Conservation (phyloP, 345 rosid species). For the Rhodamnia rubescens region DNA sequence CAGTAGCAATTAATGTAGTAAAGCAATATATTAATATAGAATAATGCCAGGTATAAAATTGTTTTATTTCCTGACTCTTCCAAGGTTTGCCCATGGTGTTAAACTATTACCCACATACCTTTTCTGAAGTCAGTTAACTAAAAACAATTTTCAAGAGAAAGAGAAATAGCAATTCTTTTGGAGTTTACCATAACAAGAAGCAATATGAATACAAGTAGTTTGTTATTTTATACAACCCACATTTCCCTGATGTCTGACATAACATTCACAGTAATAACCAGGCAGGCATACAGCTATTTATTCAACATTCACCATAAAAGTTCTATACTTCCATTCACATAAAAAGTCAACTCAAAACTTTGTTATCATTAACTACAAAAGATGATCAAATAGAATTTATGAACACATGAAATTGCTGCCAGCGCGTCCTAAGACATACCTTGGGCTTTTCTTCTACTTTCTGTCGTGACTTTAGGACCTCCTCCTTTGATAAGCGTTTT, state of each 20-base stretch:
- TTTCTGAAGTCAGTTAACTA: not conserved
- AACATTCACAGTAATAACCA: not conserved
- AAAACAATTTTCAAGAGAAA: not conserved
- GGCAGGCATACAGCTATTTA: not conserved
- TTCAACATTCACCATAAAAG: not conserved
- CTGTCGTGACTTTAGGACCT: slow-evolving; percentile 39
- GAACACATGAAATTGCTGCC: not conserved
- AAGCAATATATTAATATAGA: not conserved
- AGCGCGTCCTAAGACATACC: slow-evolving; percentile 22
- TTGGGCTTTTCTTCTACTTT: slow-evolving; percentile 65
- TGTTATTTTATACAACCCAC: not conserved
- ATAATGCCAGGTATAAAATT: not conserved
- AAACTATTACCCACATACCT: not conserved
- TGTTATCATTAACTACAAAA: not conserved
- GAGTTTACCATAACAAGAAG: not conserved
- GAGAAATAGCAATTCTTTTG: not conserved
- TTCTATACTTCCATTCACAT: not conserved
- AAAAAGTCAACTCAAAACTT: not conserved
- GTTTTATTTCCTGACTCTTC: not conserved
- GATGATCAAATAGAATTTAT: not conserved
- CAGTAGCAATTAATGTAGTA: not conserved
- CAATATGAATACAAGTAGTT: not conserved
- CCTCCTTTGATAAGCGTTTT: slow-evolving; percentile 60
- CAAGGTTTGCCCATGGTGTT: not conserved
- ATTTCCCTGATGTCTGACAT: not conserved